These are phyloP conservation scores for Neurospora discreta DNA, from an alignment of 495 filamentous ascomycete species.

Conservation along the genomic window DNA sequence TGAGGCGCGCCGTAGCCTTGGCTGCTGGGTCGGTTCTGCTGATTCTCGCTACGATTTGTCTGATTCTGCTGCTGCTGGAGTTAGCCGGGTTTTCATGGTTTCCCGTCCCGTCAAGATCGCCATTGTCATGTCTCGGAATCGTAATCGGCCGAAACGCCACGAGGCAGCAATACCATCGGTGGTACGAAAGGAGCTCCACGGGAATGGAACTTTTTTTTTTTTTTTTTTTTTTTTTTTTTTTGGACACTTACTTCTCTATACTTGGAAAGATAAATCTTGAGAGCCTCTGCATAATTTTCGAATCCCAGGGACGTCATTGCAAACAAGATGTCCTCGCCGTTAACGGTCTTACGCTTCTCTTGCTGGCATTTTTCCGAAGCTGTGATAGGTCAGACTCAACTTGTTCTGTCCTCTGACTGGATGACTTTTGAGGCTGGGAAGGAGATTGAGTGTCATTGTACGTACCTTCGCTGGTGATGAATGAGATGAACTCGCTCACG, in stretches of 20 bases:
- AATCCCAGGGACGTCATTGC: slow-evolving; percentile 98
- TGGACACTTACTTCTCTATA: slow-evolving; percentile 81
- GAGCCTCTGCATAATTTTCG: slow-evolving; percentile 94
- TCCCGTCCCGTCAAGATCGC: background rate
- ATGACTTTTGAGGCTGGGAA: slow-evolving; percentile 11
- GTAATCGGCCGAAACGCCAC: background rate
- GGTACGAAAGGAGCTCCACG: background rate
- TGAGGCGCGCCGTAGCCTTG: slow-evolving; percentile 53
- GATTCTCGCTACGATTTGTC: slow-evolving; percentile 62
- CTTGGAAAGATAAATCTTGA: slow-evolving; percentile 96
- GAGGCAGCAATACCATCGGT: background rate
- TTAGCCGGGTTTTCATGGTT: slow-evolving; percentile 14
- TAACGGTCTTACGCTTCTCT: slow-evolving; percentile 98
- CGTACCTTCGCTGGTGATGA: slow-evolving; percentile 96
- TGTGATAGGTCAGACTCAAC: slow-evolving; percentile 33
- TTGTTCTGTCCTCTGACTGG: slow-evolving; percentile 7
- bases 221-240: slow-evolving; percentile 14
- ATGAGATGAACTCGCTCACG: slow-evolving; percentile 99
- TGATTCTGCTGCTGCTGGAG: slow-evolving; percentile 48
- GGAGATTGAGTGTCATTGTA: background rate
- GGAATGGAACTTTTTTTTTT: background rate
- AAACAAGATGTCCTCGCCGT: slow-evolving; percentile 96
- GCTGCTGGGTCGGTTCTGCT: slow-evolving; percentile 55
- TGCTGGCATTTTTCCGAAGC: slow-evolving; percentile 99
- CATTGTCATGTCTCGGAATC: background rate